Evolutionary conservation across 2,329 filamentous ascomycete species (phyloP), one percentile per base, ranked within the genome.

Genomic region (Botrytis hyacinthi): DNA sequence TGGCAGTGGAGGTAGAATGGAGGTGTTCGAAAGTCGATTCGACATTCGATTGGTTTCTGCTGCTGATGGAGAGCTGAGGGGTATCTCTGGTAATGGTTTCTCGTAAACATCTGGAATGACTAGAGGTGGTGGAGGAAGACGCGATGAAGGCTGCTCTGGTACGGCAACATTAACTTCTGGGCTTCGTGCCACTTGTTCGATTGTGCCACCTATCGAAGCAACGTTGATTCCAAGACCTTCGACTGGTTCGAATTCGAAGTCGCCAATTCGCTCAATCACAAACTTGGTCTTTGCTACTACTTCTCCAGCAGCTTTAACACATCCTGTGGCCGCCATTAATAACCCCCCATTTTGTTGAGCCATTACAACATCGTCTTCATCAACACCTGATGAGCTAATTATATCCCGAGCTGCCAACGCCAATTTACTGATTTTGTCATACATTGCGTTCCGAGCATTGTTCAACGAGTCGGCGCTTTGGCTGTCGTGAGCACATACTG

Each of bases 261-360:
- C 95, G 32, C 95, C 94, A 76, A 96, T 94, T 75, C 92, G 88
- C 82, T 97, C 94, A 73, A 99, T 92, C 62, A 97, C 90, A 80
- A 89, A 87, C 79, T 94, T 94, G 18, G 95, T 92, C 83, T 95
- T 95, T 10, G 92, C 91, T 32, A 97, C 92, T 82, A 95, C 98
- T 78, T 97, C 94, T 59, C 95, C 95, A 62, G 95, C 94, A 35
- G 93, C 92, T 77, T 94, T 91, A 40, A 99, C 95, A 80, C 95
- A 98, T 74, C 89, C 90, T 10, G 94, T 97, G 14, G 94, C 94
- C 32, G 94, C 93, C 75, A 88, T 86, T 46, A 96, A 88, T 59
- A 97, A 86, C 42, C 90, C 87, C 76, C 89, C 90, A 76, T 93
- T 94, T 79, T 95, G 91, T 75, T 94, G 90, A 1, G 92, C 92